These are phyloP conservation scores for Skeletonema menzelii DNA, from an alignment of 108 stramenopile genomes.

Conservation along the genomic window DNA sequence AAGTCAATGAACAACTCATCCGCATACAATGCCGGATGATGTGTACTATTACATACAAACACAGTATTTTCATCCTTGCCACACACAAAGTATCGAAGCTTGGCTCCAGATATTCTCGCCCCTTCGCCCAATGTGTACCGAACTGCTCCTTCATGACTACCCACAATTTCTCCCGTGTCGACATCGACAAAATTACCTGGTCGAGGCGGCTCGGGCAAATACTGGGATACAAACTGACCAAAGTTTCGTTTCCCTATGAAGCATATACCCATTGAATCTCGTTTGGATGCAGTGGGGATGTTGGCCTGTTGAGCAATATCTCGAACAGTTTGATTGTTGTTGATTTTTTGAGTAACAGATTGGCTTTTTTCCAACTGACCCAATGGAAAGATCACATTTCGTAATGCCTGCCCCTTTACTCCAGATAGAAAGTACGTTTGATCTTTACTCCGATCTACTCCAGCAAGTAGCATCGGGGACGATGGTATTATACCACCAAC, in stretches of 20 bases:
- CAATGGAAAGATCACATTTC: conserved; percentile 86
- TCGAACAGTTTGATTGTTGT: conserved; percentile 60
- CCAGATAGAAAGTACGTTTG: conserved; percentile 94
- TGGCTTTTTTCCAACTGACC: conserved; percentile 75
- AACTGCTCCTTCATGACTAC: conserved; percentile 34
- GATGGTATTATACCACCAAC: background rate
- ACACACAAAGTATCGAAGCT: conserved; percentile 80
- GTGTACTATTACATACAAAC: conserved; percentile 78
- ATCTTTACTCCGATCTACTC: conserved; percentile 84
- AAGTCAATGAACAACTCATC: conserved; percentile 60
- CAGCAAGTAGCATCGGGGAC: conserved; percentile 72
- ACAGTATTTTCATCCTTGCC: conserved; percentile 54
- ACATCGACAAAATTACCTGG: conserved; percentile 77
- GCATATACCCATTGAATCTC: conserved; percentile 95
- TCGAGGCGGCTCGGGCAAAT: conserved; percentile 46
- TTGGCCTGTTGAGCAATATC: conserved; percentile 67
- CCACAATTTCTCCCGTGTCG: conserved; percentile 66
- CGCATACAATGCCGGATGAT: conserved; percentile 82
- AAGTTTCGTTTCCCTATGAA: conserved; percentile 94
- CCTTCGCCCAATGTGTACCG: conserved; percentile 88
- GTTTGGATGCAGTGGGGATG: conserved; percentile 82
- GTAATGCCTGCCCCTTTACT: conserved; percentile 63
- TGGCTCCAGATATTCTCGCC: conserved; percentile 80
- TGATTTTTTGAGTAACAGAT: background rate
- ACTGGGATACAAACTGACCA: conserved; percentile 84